Evolutionary conservation across 2,329 filamentous ascomycete genomes (phyloP).

Genomic region (Fusarium brachygibbosum): DNA sequence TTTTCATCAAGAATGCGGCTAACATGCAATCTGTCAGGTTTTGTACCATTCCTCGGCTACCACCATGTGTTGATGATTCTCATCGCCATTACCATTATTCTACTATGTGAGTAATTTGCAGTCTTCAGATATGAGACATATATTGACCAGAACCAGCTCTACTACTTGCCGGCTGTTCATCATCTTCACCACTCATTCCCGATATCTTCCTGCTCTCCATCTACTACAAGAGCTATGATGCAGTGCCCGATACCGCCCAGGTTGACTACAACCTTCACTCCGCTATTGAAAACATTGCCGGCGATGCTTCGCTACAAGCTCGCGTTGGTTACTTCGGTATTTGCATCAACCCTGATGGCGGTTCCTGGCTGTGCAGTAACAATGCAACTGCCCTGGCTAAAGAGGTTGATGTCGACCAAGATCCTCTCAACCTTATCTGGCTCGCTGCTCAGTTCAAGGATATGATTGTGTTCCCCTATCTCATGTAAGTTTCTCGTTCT

Average conservation of each 20-base stretch:
- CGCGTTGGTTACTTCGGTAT: constrained; percentile 98
- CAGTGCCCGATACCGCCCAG: constrained; percentile 85
- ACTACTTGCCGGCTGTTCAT: constrained; percentile 94
- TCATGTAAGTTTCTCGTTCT: constrained; percentile 75
- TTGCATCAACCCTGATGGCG: constrained; percentile 91
- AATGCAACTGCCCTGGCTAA: constrained; percentile 95
- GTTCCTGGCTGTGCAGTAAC: constrained; percentile 94
- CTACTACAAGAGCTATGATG: constrained; percentile 91
- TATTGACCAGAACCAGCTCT: constrained; percentile 71
- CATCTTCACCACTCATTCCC: constrained; percentile 93
- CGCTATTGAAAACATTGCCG: constrained; percentile 91
- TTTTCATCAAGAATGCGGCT: constrained; percentile 22
- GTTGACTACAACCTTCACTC: constrained; percentile 89
- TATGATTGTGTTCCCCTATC: constrained; percentile 96
- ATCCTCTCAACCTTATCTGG: constrained; percentile 97
- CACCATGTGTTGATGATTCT: constrained; percentile 97
- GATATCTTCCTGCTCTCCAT: constrained; percentile 98
- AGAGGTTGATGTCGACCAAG: constrained; percentile 89
- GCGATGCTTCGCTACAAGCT: constrained; percentile 84
- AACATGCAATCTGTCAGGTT: constrained; percentile 60
- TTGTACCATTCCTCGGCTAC: constrained; percentile 77
- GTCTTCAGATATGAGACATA: not conserved
- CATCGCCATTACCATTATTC: constrained; percentile 91
- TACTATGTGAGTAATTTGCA: constrained; percentile 80
- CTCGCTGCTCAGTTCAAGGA: constrained; percentile 97